Evolutionary conservation across 1,139 yeast species (phyloP), one percentile per base, ranked within the genome.

Genomic region (Zygosaccharomyces sapae): DNA sequence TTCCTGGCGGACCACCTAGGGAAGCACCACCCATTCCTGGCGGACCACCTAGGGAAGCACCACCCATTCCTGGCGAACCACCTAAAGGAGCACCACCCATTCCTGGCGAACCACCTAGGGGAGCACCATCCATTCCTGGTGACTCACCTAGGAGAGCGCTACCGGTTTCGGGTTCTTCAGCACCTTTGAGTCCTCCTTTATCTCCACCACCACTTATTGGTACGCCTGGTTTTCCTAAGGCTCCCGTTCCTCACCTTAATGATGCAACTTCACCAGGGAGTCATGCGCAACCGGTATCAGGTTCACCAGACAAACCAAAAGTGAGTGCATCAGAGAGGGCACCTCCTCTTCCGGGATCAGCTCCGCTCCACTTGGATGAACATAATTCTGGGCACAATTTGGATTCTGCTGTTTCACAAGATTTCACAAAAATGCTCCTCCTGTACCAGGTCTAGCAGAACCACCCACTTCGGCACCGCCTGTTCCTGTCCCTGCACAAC

Each of bases 231-330:
- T 24, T 24, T 7, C 19, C 38, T 5, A 45, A 27, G n/a, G 39
- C 38, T 12, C 33, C 45, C 9, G 48, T 53, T 2, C 59, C 61
- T 2, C 42, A 39, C 25, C 48, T 55, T 12, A 47, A 39, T 22
- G 38, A 19, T 16, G 16, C 30, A 19, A 13, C 10, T 25, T 27
- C n/a, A 3, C 22, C 24, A 4, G 8, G 16, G 13, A n/a, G 33
- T 12, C 8, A 6, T 30, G 18, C 52, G 4, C 51, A 56, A 41
- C 29, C 49, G 16, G 29, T 52, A 12, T 56, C 57, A 36, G 48
- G 34, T 7, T 36, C 40, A 6, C 46, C 56, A 31, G 50, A 57
- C 13, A 39, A 52, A 16, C 33, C 33, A 27, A 27, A 20, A 19
- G 19, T 22, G 18, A 20, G 22, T 20, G 33, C 24, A 27, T 33